These are phyloP conservation scores for Candida sp. DNA, from an alignment of 1,139 yeast species.

Conservation along the genomic window DNA sequence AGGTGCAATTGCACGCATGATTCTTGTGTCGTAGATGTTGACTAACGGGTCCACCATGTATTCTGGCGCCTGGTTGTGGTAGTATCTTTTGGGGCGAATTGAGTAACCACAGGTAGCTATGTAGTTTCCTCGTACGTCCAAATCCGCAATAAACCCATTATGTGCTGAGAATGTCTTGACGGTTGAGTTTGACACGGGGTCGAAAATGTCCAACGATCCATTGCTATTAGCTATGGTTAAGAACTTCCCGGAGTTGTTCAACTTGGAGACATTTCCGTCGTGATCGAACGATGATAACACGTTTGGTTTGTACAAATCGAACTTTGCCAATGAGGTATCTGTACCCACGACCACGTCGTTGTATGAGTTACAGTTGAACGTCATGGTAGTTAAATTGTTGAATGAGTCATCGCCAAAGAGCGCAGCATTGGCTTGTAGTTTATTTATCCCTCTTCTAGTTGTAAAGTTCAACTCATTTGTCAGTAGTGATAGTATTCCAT, in stretches of 20 bases:
- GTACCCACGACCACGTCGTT: constrained; percentile 45
- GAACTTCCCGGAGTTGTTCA: constrained; percentile 39
- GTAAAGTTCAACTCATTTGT: constrained; percentile 56
- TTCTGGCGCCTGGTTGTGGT: constrained; percentile 22
- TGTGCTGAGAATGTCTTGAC: constrained; percentile 73
- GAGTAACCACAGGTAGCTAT: constrained; percentile 87
- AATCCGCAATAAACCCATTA: constrained; percentile 74
- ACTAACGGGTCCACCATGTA: constrained; percentile 75
- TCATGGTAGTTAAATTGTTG: constrained; percentile 38
- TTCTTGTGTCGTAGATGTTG: constrained; percentile 79
- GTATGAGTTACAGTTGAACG: constrained; percentile 34
- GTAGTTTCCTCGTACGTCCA: constrained; percentile 78
- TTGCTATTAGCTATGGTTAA: constrained; percentile 67
- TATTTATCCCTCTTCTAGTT: constrained; percentile 59
- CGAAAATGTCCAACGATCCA: constrained; percentile 82
- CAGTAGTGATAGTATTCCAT: constrained; percentile 65
- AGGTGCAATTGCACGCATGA: constrained; percentile 77
- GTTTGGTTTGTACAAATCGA: constrained; percentile 65
- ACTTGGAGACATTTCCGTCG: constrained; percentile 36
- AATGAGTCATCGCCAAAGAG: constrained; percentile 30
- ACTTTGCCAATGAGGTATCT: constrained; percentile 46
- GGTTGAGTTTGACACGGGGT: constrained; percentile 58
- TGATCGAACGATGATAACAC: constrained; percentile 25
- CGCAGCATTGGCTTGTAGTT: constrained; percentile 36
- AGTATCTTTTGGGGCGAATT: constrained; percentile 43